Evolutionary conservation across 2,329 filamentous ascomycete species (phyloP), one percentile per base, ranked within the genome.

Genomic region (Hypoxylon rubiginosum): DNA sequence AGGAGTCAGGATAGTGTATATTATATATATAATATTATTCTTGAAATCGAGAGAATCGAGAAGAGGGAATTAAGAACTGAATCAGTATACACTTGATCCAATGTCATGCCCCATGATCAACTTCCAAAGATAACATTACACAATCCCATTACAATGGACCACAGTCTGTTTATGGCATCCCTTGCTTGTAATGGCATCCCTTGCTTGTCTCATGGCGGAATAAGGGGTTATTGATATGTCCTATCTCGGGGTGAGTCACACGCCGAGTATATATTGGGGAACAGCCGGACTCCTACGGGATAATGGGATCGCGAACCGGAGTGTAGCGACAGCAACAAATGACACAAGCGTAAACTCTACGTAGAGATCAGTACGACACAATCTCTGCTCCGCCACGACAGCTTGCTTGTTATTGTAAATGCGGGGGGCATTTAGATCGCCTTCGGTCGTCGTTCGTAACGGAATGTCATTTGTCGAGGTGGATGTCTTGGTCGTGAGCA

Each of bases 401-500:
- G 17, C 30, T 46, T 49, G 32, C 36, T 43, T 48, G 50, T n/a
- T 46, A 19, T 51, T 62, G 63, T 58, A 39, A 50, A 57, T 63
- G 59, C 19, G 59, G 64, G 51, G 64, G n/a, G n/a, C n/a, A 36
- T 53, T 59, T 51, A 19, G 34, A 54, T 7, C 4, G 46, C 19
- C 59, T 32, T 66, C 64, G 64, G 59, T 39, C 63, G 17, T 66
- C 64, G 64, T 63, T 32, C 28, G 41, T 15, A 41, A 30, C 28
- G 46, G 45, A 28, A 56, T 17, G n/a, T 58, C 5, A 64, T 67
- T 64, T 60, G 64, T 39, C 21, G 60, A 58, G 8, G 52, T 15
- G 39, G 49, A 43, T 32, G 48, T 55, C 49, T 63, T 30, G 50
- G 32, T 50, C 15, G 2, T 34, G 65, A 73, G 69, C 70, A 72